Percentiles rank a stretch among this genome's conserved stretches.
These are phyloP conservation scores for Phytophthora melonis DNA, from an alignment of 352 stramenopile species.

Conservation along the genomic window DNA sequence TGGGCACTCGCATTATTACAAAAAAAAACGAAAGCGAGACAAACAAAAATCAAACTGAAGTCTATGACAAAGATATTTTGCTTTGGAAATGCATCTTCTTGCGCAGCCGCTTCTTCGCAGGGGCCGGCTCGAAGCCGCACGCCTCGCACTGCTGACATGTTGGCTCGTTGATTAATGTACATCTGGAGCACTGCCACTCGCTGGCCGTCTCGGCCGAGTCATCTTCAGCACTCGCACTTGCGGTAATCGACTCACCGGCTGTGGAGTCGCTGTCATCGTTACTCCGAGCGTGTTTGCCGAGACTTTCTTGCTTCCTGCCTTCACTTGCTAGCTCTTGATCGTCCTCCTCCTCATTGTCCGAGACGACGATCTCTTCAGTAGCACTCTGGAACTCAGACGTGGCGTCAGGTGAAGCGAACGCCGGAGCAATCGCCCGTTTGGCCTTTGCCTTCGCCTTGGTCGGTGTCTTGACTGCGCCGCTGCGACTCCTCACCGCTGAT, in stretches of 20 bases:
- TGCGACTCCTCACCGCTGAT: constrained; percentile 6
- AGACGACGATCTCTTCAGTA: constrained; percentile 49
- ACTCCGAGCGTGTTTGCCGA: constrained; percentile 48
- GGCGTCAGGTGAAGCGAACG: constrained; percentile 56
- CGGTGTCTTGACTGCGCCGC: constrained; percentile 14
- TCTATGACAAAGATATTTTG: constrained; percentile 75
- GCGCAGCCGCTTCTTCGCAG: constrained; percentile 64
- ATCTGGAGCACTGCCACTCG: constrained; percentile 80
- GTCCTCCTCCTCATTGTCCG: constrained; percentile 39
- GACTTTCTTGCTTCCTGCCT: constrained; percentile 20
- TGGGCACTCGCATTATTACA: not conserved
- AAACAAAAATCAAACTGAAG: constrained; percentile 23
- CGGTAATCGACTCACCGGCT: constrained; percentile 25
- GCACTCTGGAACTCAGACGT: constrained; percentile 44
- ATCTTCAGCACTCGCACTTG: constrained; percentile 24
- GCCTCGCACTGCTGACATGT: constrained; percentile 63
- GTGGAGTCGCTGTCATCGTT: constrained; percentile 37
- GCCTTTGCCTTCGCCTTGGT: constrained; percentile 35
- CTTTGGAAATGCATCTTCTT: constrained; percentile 84
- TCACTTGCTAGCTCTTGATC: constrained; percentile 8
- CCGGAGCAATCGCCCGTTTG: constrained; percentile 48
- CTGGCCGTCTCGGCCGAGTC: constrained; percentile 24
- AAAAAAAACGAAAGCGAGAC: not conserved
- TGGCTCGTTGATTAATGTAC: constrained; percentile 84
- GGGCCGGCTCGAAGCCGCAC: constrained; percentile 63